Evolutionary conservation across 257 asterid genomes (phyloP), one percentile per base, ranked within the genome.

Genomic region (Sherardia arvensis): DNA sequence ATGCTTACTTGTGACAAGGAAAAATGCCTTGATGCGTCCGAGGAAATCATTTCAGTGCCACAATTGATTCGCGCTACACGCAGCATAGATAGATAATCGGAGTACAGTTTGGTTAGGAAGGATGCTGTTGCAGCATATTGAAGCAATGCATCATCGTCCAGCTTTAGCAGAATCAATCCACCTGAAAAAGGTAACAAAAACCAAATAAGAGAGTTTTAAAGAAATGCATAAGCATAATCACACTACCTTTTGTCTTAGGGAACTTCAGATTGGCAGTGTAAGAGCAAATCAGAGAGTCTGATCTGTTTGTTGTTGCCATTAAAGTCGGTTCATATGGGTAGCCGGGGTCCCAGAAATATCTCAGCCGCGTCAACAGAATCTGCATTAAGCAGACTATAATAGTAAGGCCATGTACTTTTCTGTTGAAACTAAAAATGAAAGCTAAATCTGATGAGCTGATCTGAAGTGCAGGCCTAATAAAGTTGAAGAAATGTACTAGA

Each of bases 61-160:
- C 94, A 81, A 49, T 64, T 67, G 51, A 71, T 65, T 32, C 71
- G 33, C 25, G 76, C 54, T 65, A 69, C 68, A 22, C 60, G 71
- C 71, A 85, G 30, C 15, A 85, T 72, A 43, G 58, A 76, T 22
- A 83, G 84, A 72, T 83, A 81, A 65, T 83, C 90, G 68, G 82
- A 62, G 68, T 83, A 83, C 59, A 85, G 20, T 76, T 85, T 85
- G 65, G 83, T 74, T 56, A 83, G 85, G 53, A 83, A 85, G 47
- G 87, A 73, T 53, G 87, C 83, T 9, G 87, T 80, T 66, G 72
- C 88, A 66, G 80, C 84, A 78, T 80, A 78, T 36, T 80, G 82
- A 61, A 82, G 73, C 18, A 77, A 73, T 65, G 79, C 73, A 55
- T 63, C 68, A 38, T 23, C 32, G 61, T 77, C 81, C 47, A 80